A percentile compares a stretch with the other conserved stretches of the same genome.
phyloP scores from a whole-genome alignment of 306 rosid species.

The Quercus glauca region DNA sequence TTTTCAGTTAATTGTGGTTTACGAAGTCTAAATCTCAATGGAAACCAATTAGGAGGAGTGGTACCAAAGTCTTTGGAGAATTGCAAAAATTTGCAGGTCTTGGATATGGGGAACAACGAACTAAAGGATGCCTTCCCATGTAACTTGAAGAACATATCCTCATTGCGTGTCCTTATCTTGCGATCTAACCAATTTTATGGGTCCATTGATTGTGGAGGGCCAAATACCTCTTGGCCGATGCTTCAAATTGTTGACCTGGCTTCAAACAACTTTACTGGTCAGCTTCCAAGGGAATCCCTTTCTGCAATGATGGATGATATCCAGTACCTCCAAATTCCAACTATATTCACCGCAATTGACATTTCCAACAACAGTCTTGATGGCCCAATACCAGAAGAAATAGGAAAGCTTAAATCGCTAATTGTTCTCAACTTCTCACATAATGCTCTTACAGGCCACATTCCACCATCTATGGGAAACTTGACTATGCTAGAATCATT shows the following conservation, averaged over 20 bases:
- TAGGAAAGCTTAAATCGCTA: conserved; percentile 13
- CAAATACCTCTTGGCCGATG: conserved; percentile 8
- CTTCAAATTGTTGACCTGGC: conserved; percentile 46
- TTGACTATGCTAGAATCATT: conserved; percentile 30
- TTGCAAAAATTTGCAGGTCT: conserved; percentile 6
- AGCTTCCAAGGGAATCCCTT: rapidly evolving
- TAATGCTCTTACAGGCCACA: conserved; percentile 24
- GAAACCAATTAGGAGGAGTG: conserved; percentile 25
- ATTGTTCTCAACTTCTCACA: conserved; percentile 30
- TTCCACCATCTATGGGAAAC: conserved; percentile 25
- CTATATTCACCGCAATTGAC: conserved; percentile 33
- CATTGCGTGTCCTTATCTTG: conserved; percentile 31
- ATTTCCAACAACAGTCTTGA: conserved; percentile 16
- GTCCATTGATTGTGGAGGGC: background rate
- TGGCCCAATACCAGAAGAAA: conserved; percentile 26
- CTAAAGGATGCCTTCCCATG: conserved; percentile 4
- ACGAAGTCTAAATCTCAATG: conserved; percentile 23
- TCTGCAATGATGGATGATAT: conserved; percentile 5
- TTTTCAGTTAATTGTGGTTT: conserved; percentile 21
- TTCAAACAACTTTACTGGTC: background rate
- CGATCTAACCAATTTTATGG: conserved; percentile 22
- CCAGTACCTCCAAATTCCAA: background rate
- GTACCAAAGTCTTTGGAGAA: background rate
- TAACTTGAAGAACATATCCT: conserved; percentile 4
- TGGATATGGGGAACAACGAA: conserved; percentile 38